Conservation (phyloP, 805 yeast species). For the Yarrowia porcina region DNA sequence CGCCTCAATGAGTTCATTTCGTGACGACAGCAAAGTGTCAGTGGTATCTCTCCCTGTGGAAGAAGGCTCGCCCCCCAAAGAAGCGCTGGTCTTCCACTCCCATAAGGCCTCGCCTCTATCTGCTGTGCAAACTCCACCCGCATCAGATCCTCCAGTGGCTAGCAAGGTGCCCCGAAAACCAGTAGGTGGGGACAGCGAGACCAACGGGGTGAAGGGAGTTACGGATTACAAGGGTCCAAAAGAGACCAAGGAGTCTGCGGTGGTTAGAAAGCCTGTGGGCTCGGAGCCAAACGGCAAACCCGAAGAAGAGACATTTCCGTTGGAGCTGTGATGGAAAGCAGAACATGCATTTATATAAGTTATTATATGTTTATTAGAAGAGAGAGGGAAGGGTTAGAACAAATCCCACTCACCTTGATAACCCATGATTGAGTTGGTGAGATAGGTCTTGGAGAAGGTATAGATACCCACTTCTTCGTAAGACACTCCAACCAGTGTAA, state of each 20-base stretch:
- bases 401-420: neutral
- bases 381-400: neutral
- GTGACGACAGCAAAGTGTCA: conserved; percentile 1
- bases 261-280: neutral
- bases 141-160: conserved; percentile 16
- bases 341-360: conserved; percentile 11
- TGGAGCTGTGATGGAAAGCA: neutral
- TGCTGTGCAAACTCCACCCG: conserved; percentile 24
- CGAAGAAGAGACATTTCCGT: conserved; percentile 13
- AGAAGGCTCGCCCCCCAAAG: conserved; percentile 10
- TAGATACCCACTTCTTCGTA: neutral
- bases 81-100: conserved; percentile 7
- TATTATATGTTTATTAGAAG: neutral
- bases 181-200: neutral
- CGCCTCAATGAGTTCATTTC: neutral
- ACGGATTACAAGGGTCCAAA: neutral
- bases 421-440: neutral
- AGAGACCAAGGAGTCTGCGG: neutral
- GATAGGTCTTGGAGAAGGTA: neutral
- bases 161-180: conserved; percentile 19
- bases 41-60: conserved; percentile 19
- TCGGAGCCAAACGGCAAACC: neutral
- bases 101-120: conserved; percentile 22
- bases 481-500: neutral
- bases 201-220: neutral